Evolutionary conservation across 1,284 basidiomycete genomes (phyloP).

Genomic region (Abortiporus biennis): DNA sequence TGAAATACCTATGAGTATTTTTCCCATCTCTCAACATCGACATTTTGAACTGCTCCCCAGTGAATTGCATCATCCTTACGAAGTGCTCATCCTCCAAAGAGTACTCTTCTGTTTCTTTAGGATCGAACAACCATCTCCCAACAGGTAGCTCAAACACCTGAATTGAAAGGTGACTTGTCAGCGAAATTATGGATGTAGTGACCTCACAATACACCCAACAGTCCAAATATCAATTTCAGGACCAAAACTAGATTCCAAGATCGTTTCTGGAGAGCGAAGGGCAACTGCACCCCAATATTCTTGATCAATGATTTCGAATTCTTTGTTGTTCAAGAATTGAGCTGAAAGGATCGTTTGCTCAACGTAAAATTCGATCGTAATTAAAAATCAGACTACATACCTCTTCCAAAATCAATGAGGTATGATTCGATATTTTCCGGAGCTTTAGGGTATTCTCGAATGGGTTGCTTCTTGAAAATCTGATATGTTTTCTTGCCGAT

Average conservation of each 20-base stretch:
- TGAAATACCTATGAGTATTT: slow-evolving; percentile 9
- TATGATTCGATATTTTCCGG: slow-evolving; percentile 9
- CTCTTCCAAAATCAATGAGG: slow-evolving; percentile 13
- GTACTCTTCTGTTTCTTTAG: slow-evolving; percentile 14
- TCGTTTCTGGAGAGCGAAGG: slow-evolving; percentile 14
- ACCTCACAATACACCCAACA: slow-evolving; percentile 15
- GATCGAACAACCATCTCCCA: slow-evolving; percentile 16
- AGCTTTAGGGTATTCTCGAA: slow-evolving; percentile 8
- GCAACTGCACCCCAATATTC: slow-evolving; percentile 10
- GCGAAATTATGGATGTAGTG: background rate
- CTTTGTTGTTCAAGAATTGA: too few relatives aligned
- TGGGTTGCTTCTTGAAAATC: slow-evolving; percentile 9
- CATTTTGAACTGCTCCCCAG: slow-evolving; percentile 10
- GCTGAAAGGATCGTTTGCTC: too few relatives aligned
- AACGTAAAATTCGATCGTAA: too few relatives aligned
- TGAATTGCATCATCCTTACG: slow-evolving; percentile 17
- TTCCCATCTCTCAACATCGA: slow-evolving; percentile 9
- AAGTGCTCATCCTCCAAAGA: slow-evolving; percentile 13
- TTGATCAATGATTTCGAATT: background rate
- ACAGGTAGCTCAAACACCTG: slow-evolving; percentile 17
- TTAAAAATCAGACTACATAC: slow-evolving; percentile 3
- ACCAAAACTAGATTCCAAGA: slow-evolving; percentile 14
- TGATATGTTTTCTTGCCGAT: slow-evolving; percentile 9
- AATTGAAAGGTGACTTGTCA: background rate
- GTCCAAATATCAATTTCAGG: slow-evolving; percentile 17